phyloP scores from a whole-genome alignment of 2,329 filamentous ascomycete genomes.

The Diaporthe velutina region DNA sequence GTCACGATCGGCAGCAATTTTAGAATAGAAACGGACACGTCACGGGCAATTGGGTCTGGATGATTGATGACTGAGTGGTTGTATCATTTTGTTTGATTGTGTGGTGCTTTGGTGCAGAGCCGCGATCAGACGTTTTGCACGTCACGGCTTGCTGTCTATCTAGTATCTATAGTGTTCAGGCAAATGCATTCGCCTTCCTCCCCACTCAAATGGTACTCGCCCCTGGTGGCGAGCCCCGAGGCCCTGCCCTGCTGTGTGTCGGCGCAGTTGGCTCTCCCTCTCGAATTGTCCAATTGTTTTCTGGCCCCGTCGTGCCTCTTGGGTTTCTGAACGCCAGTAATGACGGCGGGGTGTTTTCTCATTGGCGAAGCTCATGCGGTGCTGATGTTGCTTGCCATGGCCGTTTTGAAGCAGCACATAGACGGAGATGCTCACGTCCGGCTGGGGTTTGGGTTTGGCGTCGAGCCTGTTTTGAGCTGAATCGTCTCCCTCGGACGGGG shows the following conservation, averaged over 20 bases:
- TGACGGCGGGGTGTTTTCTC: not conserved
- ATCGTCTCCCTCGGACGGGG: not conserved
- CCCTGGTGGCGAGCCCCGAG: conserved; percentile 6
- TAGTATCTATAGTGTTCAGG: not conserved
- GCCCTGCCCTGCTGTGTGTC: not conserved
- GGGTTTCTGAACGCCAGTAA: not conserved
- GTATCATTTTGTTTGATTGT: conserved; percentile 14
- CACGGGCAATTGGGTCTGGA: not conserved
- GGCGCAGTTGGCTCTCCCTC: not conserved
- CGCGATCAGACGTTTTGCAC: not conserved
- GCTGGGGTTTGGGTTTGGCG: not conserved
- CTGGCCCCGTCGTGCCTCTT: not conserved
- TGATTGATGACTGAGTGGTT: conserved; percentile 4
- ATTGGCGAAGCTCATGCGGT: conserved; percentile 20
- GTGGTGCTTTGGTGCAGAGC: not conserved
- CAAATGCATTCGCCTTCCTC: not conserved
- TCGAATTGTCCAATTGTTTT: conserved; percentile 1
- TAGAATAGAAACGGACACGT: conserved; percentile 19
- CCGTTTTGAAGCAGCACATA: not conserved
- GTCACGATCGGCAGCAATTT: not conserved
- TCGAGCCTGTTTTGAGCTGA: not conserved
- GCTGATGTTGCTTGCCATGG: not conserved
- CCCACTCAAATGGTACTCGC: conserved; percentile 1
- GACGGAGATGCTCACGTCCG: conserved; percentile 27
- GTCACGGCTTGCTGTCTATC: conserved; percentile 7